phyloP scores from a whole-genome alignment of 306 rosid species.

The Prunus mume region DNA sequence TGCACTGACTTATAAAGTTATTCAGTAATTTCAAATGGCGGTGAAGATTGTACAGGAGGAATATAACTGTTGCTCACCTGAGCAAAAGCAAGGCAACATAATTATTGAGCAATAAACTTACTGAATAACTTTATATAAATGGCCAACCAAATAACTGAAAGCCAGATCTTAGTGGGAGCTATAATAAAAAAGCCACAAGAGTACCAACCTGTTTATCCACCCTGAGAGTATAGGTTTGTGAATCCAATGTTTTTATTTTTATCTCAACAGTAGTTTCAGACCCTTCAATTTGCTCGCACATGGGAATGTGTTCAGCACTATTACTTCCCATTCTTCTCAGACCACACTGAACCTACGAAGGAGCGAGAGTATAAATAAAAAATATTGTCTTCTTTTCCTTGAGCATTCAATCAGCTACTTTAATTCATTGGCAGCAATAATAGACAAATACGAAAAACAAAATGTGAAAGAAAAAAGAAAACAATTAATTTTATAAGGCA shows the following conservation, averaged over 20 bases:
- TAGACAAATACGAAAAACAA: background rate
- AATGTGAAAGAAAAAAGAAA: background rate
- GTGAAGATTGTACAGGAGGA: background rate
- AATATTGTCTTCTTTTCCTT: background rate
- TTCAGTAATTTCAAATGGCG: no score
- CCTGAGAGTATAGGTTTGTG: slow-evolving; percentile 84
- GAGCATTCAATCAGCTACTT: background rate
- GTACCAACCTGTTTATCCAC: slow-evolving; percentile 89
- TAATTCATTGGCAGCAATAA: background rate
- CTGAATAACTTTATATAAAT: background rate
- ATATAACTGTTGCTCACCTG: background rate
- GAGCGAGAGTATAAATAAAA: slow-evolving; percentile 1
- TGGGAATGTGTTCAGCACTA: slow-evolving; percentile 33
- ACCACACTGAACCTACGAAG: slow-evolving; percentile 32
- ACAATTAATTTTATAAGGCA: background rate
- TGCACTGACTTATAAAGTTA: no score
- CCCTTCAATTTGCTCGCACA: slow-evolving; percentile 41
- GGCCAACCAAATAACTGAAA: background rate
- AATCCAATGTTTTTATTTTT: slow-evolving; percentile 89
- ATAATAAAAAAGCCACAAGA: slow-evolving; percentile 3
- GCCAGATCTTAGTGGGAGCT: background rate
- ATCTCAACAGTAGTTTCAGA: slow-evolving; percentile 83
- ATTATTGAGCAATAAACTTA: background rate
- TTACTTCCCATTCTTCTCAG: slow-evolving; percentile 70
- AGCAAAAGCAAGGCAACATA: background rate